Base-by-base conservation (phyloP, 2,329 filamentous ascomycete species). In the Sporothrix mexicana region DNA sequence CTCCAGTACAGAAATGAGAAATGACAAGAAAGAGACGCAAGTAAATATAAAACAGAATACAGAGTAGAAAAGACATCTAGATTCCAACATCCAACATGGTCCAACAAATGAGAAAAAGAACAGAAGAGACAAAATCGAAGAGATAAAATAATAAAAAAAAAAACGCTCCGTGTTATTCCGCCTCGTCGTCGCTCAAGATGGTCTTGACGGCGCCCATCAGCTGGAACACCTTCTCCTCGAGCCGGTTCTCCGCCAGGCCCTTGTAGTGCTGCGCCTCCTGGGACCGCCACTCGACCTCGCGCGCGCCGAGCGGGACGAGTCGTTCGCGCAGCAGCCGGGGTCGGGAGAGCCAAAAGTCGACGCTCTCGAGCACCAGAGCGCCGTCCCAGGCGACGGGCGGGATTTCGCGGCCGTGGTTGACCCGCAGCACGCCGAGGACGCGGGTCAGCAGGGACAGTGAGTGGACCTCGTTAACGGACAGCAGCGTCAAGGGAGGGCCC, bases 291-390 rank as follows among this genome's bases (percentile, higher is more conserved):
- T 91, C 90, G 59, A 88, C 84, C 81, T 97, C 94, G 74, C 91
- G 88, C 77, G 91, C 87, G 41, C 89, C 93, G 23, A 92, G 85
- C 0, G 94, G 90, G 69, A 95, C 85, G 66, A 97, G 88, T 41
- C 92, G 86, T 75, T 93, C 91, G 70, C 91, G 87, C 72, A 98
- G 83, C 71, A 91, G 83, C 76, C 89, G 89, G 73, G 90, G 87
- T 70, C 90, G 90, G 41, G 89, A 87, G 49, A 98, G 83, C 86
- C 93, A 93, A 76, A 92, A 93, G 76, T 97, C 93, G 5, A 97
- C 88, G 77, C 96, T 94, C 79, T 97, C 95, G 76, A 92, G 87
- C 64, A 97, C 87, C 1, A 86, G 85, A 0, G 86, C 85, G 13
- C 88, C 86, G 78, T 98, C 93, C 91, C 93, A 97, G 70, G 89